Conservation (phyloP, 192 early-diverging fungal species). For the Linderina pennispora region DNA sequence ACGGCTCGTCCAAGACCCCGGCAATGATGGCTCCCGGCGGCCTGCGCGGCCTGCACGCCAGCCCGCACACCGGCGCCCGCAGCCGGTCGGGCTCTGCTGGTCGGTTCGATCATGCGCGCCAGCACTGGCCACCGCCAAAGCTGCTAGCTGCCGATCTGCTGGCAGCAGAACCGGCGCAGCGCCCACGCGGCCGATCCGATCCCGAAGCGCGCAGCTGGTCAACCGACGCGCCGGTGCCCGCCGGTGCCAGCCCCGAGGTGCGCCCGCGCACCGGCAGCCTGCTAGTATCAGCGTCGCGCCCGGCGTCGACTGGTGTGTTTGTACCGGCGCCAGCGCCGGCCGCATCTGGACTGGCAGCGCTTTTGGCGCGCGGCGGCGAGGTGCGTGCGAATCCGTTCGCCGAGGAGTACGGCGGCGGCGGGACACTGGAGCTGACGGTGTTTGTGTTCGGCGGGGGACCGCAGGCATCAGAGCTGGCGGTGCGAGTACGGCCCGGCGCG, state of each 20-base stretch:
- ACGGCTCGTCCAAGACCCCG: slow-evolving; percentile 44
- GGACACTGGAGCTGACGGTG: slow-evolving; percentile 55
- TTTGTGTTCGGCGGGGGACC: slow-evolving; percentile 54
- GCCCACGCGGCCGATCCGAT: slow-evolving; percentile 32
- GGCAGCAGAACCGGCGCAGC: slow-evolving; percentile 5
- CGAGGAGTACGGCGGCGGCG: slow-evolving; percentile 60
- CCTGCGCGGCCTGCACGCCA: slow-evolving; percentile 6
- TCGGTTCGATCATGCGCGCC: background rate
- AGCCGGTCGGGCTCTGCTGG: slow-evolving; percentile 6
- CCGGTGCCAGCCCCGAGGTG: too few relatives aligned
- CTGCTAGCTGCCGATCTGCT: slow-evolving; percentile 13
- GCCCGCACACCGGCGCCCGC: slow-evolving; percentile 4
- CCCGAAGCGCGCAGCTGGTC: too few relatives aligned
- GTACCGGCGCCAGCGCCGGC: slow-evolving; percentile 12
- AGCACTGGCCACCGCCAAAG: background rate
- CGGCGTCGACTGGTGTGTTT: background rate
- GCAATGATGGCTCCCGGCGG: slow-evolving; percentile 21
- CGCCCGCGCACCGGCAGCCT: slow-evolving; percentile 17
- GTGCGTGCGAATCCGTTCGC: slow-evolving; percentile 62
- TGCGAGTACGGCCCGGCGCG: slow-evolving; percentile 72
- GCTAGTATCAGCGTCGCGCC: slow-evolving; percentile 9
- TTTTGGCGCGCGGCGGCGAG: slow-evolving; percentile 57
- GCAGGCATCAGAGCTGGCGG: slow-evolving; percentile 46
- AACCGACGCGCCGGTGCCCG: too few relatives aligned
- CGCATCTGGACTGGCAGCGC: slow-evolving; percentile 53